These are phyloP conservation scores for Mortierella sp. DNA, from an alignment of 371 early-diverging fungal genomes.

Conservation along the genomic window DNA sequence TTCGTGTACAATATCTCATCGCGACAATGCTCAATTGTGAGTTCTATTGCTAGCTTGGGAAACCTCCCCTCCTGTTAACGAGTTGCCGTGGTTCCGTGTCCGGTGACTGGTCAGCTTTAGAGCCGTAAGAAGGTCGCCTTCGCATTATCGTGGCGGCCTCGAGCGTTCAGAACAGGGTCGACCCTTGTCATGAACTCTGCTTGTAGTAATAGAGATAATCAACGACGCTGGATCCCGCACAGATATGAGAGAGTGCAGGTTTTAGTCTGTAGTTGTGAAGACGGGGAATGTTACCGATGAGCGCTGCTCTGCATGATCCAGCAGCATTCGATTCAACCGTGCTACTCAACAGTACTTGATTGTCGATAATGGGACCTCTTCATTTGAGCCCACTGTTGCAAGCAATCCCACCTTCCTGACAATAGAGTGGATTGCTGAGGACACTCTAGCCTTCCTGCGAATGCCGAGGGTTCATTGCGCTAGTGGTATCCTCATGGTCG, in stretches of 20 bases:
- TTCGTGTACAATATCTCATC: conserved; percentile 52
- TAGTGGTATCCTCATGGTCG: conserved; percentile 1
- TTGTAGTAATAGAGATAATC: conserved; percentile 26
- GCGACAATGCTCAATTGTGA: conserved; percentile 51
- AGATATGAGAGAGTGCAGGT: conserved; percentile 12
- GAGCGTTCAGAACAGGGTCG: conserved; percentile 29
- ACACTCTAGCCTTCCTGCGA: neutral
- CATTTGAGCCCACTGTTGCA: conserved; percentile 21
- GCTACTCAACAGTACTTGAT: conserved; percentile 24
- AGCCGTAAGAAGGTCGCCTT: conserved; percentile 29
- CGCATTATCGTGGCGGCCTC: conserved; percentile 14
- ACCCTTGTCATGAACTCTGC: conserved; percentile 29
- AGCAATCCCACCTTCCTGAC: conserved; percentile 30
- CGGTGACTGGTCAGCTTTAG: conserved; percentile 41
- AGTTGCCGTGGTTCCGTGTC: conserved; percentile 42
- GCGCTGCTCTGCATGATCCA: too few species aligned
- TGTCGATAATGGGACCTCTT: conserved; percentile 20
- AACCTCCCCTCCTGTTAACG: conserved; percentile 26
- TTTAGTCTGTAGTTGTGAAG: neutral
- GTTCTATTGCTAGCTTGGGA: conserved; percentile 45
- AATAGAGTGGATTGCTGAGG: conserved; percentile 35
- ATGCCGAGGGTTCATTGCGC: neutral
- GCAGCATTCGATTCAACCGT: neutral
- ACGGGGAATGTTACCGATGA: neutral
- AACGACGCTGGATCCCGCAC: conserved; percentile 32